Base-by-base conservation (phyloP, 352 stramenopile species). In the Discostella stelligera region DNA sequence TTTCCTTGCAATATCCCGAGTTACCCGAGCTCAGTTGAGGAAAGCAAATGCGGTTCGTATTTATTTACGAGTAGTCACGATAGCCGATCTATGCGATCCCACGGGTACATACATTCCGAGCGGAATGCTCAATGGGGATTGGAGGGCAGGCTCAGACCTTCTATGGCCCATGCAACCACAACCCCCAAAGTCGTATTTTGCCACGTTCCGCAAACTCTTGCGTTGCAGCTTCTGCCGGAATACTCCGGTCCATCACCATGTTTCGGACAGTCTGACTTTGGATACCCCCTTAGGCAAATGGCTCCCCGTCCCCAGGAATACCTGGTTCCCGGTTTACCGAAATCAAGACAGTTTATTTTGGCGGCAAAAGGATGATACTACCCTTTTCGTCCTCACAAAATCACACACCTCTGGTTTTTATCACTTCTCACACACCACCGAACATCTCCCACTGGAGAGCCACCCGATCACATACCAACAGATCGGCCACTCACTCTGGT, bases 21-120 rank as follows among this genome's bases (percentile, higher is more conserved):
- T 65, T 16, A 66, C 65, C 0, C 30, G 0, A 0, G 54, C 14
- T 10, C 23, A 13, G 0, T 21, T 59, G 6, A 18, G 8, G 1
- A 58, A 73, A 16, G 65, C 53, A 13, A 71, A 71, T 37, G 54
- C 23, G 0, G 56, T 53, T 20, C 7, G 64, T 0, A 0, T 73
- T 10, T 66, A 53, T 21, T 6, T 66, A 0, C 11, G 54, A 3
- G 39, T 65, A 1, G 50, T 66, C 2, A 66, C 65, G 23, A 65
- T 73, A 0, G 11, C 52, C 18, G 27, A 32, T 32, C 32, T 73
- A 0, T 21, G 20, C 1, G 21, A 65, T 23, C 25, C 23, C 0
- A 3, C 21, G 10, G 65, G 65, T 23, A 55, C n/a, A 3, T 46
- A 10, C 5, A 65, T 66, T 20, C 65, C 65, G 14, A 37, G 44